Conservation (phyloP, 495 filamentous ascomycete genomes). For the Hamigera avellanea region DNA sequence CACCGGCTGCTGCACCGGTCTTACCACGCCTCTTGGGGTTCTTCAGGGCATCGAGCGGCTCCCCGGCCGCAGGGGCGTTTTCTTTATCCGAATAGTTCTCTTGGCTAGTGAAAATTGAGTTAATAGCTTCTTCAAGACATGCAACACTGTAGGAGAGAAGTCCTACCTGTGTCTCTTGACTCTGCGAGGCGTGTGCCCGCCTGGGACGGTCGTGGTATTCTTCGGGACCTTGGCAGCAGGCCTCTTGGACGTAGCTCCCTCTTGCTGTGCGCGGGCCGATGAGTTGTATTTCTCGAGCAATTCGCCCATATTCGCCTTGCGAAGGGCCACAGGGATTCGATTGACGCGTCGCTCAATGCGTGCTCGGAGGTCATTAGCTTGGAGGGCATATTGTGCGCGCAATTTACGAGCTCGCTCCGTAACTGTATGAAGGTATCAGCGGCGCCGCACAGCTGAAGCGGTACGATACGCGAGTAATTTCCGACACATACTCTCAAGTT, state of each 20-base stretch:
- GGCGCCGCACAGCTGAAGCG: background rate
- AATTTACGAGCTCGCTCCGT: constrained; percentile 86
- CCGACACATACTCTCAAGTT: constrained; percentile 73
- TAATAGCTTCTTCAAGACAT: constrained; percentile 1
- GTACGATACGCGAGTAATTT: no score
- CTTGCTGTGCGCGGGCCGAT: constrained; percentile 15
- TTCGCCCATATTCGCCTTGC: constrained; percentile 76
- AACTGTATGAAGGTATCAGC: constrained; percentile 40
- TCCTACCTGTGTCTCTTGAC: constrained; percentile 54
- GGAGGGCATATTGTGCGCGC: constrained; percentile 78
- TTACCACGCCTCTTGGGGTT: constrained; percentile 52
- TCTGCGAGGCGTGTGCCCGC: constrained; percentile 13
- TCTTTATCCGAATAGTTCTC: constrained; percentile 66
- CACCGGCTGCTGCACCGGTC: constrained; percentile 20
- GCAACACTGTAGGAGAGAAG: constrained; percentile 1
- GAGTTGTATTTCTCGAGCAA: constrained; percentile 49
- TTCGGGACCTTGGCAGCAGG: constrained; percentile 18
- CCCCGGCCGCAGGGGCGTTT: constrained; percentile 42
- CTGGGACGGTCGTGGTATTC: constrained; percentile 14
- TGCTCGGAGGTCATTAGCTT: constrained; percentile 70
- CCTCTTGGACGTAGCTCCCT: constrained; percentile 20
- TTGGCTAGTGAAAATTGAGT: constrained; percentile 18
- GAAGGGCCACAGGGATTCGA: constrained; percentile 70
- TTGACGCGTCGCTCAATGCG: constrained; percentile 93
- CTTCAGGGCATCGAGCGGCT: constrained; percentile 28